Conservation (phyloP, 148 eudicot genomes). For the Heliosperma pusillum region DNA sequence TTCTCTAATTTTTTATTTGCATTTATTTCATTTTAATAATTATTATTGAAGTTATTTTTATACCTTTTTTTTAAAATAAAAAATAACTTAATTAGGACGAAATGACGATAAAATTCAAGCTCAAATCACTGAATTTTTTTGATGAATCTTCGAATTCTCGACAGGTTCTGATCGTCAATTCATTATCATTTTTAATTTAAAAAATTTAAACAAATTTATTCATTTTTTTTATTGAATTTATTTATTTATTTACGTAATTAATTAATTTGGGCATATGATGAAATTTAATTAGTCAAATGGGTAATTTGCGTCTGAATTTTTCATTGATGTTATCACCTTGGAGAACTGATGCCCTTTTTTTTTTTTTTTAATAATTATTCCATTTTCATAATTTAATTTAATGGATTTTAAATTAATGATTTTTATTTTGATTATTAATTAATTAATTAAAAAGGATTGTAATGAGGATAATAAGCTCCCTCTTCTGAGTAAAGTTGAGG, state of each 20-base stretch:
- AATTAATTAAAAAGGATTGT: slow-evolving; percentile 12
- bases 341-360: slow-evolving; percentile 69
- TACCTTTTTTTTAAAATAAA: background rate
- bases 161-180: slow-evolving; percentile 77
- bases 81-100: slow-evolving; percentile 30
- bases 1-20: background rate
- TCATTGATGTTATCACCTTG: slow-evolving; percentile 80
- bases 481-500: slow-evolving; percentile 42
- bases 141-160: slow-evolving; percentile 70
- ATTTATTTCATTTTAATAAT: background rate
- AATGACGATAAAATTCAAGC: slow-evolving; percentile 69
- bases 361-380: too few relatives aligned
- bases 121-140: slow-evolving; percentile 69
- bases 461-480: slow-evolving; percentile 43
- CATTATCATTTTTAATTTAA: background rate
- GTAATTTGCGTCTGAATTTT: slow-evolving; percentile 86
- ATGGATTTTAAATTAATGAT: too few relatives aligned
- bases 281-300: slow-evolving; percentile 56
- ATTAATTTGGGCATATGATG: slow-evolving; percentile 50
- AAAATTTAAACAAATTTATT: background rate
- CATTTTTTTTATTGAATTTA: background rate
- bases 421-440: background rate
- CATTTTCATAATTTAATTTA: too few relatives aligned
- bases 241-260: background rate
- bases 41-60: background rate